Conservation (phyloP, 2,329 filamentous ascomycete species). For the Talaromyces marneffei region DNA sequence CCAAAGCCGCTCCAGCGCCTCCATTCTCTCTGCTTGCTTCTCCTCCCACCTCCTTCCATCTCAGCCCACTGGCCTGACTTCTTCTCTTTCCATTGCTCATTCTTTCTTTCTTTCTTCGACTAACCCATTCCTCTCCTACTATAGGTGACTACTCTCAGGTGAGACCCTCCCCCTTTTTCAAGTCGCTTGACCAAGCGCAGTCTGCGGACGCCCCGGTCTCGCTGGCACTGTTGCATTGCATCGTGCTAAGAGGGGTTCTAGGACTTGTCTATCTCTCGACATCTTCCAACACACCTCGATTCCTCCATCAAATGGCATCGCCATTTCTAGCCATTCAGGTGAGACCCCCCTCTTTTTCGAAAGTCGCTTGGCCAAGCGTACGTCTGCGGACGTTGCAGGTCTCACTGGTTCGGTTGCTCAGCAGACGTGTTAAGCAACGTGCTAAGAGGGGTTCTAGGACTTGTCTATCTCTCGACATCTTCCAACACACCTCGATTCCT, state of each 20-base stretch:
- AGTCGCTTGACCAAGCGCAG: background rate
- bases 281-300: background rate
- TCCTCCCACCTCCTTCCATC: background rate
- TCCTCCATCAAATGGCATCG: background rate
- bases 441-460: constrained; percentile 7
- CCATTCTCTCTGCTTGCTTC: background rate
- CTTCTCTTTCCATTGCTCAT: background rate
- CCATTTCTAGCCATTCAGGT: background rate
- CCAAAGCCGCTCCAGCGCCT: background rate
- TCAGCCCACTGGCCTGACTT: background rate
- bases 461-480: too few relatives aligned
- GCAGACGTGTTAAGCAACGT: constrained; percentile 1
- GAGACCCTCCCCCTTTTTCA: background rate
- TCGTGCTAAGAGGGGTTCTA: background rate
- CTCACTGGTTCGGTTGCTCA: background rate
- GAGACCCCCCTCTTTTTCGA: background rate
- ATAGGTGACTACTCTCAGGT: background rate
- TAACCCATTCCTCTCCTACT: background rate
- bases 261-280: background rate
- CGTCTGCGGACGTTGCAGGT: background rate
- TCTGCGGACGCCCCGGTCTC: background rate
- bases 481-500: too few relatives aligned
- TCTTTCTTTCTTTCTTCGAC: background rate
- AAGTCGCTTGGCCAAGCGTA: background rate
- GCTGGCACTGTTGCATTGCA: background rate